phyloP scores from a whole-genome alignment of 805 yeast genomes.

The Huiozyma sinensis region DNA sequence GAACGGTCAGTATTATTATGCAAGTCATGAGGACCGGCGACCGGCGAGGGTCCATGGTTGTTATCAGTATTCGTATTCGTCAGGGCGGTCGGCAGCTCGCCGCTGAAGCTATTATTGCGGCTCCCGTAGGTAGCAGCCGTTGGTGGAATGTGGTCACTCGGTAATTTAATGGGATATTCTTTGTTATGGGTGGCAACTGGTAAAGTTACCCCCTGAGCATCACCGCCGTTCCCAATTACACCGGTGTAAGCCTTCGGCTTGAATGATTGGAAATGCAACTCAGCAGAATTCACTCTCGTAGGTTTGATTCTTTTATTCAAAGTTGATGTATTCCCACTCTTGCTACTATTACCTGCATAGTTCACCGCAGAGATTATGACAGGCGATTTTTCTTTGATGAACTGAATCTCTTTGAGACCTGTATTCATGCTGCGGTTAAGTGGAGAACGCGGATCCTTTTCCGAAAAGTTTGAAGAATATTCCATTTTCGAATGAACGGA shows the following conservation, averaged over 20 bases:
- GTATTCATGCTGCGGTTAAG: background rate
- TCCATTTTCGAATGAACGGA: constrained; percentile 49
- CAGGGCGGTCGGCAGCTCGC: too few species aligned
- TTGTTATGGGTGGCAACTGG: background rate
- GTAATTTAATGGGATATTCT: background rate
- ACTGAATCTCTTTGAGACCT: background rate
- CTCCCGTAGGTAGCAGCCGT: too few species aligned
- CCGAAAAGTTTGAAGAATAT: constrained; percentile 4
- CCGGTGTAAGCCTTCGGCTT: background rate
- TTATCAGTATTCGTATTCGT: too few species aligned
- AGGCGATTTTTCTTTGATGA: background rate
- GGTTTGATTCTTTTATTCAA: background rate
- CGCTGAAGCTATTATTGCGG: too few species aligned
- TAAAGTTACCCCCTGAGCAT: too few species aligned
- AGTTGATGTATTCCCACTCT: background rate
- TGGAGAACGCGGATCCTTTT: background rate
- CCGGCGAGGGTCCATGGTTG: background rate
- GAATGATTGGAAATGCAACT: background rate
- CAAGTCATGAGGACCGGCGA: too few species aligned
- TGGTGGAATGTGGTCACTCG: background rate
- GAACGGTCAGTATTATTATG: too few species aligned
- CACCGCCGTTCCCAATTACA: too few species aligned
- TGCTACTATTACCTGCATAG: too few species aligned
- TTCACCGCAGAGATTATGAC: too few species aligned
- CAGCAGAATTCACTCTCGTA: background rate